Evolutionary conservation across 1,284 basidiomycete genomes (phyloP), one percentile per base, ranked within the genome.

Genomic region (Heterobasidion occidentale): DNA sequence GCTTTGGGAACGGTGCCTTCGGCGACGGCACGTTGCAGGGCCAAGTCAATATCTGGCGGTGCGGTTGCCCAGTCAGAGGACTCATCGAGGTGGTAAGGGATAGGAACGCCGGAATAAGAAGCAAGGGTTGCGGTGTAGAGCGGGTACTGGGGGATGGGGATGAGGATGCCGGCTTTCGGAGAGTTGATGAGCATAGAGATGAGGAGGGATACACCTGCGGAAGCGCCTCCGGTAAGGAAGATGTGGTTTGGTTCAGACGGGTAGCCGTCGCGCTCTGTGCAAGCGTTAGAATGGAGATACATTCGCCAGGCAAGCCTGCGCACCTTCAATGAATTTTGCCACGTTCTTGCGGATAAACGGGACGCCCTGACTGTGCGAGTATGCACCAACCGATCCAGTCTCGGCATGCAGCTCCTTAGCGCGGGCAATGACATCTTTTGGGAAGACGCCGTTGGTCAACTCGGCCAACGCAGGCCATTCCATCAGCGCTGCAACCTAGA

Each of bases 81-180:
- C 68, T 97, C 94, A 61, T 94, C 84, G 42, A 99, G 86, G 70
- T 91, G 85, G 74, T 99, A 99, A 0, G 92, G 90, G 46, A 98
- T 75, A 0, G 92, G 76, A n/a, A 82, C 76, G 20, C 94, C 94
- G 51, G 80, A 77, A 71, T 84, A 86, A 65, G 94, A 87, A 0
- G 95, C 90, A 52, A 99, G 86, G 0, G 94, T 88, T 20, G 96
- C 96, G 48, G 94, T 97, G 74, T 98, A 98, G 15, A 99, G 80
- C 1, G 96, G 96, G 70, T 99, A 99, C 76, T 99, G 96, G 1
- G 96, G 96, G 61, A 99, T 98, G 27, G 96, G 96, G 67, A 99
- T 98, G 59, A 96, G 79, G 63, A 96, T 81, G 9, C 92, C 94
- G 52, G 84, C 81, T 19, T 78, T 77, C 15, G 80, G 78, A 5